Conservation (phyloP, 371 early-diverging fungal genomes). For the Circinella umbellata region DNA sequence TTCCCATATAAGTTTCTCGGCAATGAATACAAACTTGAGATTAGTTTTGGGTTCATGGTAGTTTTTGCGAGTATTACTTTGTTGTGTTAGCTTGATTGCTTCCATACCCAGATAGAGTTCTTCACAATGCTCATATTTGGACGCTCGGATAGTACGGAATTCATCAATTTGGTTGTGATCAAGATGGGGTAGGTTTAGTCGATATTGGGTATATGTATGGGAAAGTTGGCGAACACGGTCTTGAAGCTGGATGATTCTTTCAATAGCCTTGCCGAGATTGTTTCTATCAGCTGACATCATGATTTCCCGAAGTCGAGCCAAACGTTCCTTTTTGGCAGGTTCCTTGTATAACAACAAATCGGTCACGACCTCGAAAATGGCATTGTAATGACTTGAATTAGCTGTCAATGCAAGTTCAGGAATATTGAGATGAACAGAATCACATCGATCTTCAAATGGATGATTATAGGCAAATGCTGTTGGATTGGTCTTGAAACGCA, state of each 20-base stretch:
- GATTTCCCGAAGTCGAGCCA: constrained; percentile 74
- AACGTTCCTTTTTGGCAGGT: constrained; percentile 73
- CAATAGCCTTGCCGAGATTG: constrained; percentile 55
- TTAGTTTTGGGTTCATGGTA: constrained; percentile 38
- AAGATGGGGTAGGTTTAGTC: constrained; percentile 29
- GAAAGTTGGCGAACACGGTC: constrained; percentile 59
- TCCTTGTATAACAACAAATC: constrained; percentile 85
- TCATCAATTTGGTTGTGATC: constrained; percentile 37
- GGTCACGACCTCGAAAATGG: constrained; percentile 73
- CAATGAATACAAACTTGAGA: constrained; percentile 46
- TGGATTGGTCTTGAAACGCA: constrained; percentile 56
- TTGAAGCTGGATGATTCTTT: constrained; percentile 71
- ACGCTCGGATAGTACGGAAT: constrained; percentile 30
- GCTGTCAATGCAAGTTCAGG: constrained; percentile 71
- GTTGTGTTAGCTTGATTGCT: constrained; percentile 63
- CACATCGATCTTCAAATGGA: constrained; percentile 60
- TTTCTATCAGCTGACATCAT: constrained; percentile 72
- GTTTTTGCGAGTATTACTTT: constrained; percentile 33
- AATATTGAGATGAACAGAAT: constrained; percentile 68
- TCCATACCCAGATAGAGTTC: constrained; percentile 78
- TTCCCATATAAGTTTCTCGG: constrained; percentile 60
- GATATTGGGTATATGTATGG: constrained; percentile 37
- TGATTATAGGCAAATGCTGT: constrained; percentile 31
- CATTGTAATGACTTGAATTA: constrained; percentile 76
- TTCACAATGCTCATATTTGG: constrained; percentile 47